Conservation (phyloP, 2,329 filamentous ascomycete genomes). For the Fusarium metavorans region DNA sequence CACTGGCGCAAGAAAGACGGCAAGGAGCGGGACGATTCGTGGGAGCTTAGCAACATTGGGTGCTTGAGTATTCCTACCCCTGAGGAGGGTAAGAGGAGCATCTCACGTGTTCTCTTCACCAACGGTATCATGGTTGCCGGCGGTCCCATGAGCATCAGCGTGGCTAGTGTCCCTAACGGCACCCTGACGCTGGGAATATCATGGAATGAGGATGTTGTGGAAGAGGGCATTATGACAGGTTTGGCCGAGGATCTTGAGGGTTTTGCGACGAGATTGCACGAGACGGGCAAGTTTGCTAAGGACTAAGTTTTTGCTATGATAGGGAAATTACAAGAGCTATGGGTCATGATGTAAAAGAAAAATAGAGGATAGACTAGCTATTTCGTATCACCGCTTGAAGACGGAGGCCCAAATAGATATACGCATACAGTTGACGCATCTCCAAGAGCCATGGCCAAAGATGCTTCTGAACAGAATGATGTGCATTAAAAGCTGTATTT, state of each 20-base stretch:
- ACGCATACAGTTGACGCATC: not conserved
- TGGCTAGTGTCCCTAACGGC: constrained; percentile 58
- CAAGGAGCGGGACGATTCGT: constrained; percentile 55
- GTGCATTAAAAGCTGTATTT: constrained; percentile 39
- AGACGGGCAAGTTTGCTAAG: constrained; percentile 39
- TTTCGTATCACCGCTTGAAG: not conserved
- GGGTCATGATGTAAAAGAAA: not conserved
- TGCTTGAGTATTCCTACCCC: constrained; percentile 45
- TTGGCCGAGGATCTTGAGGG: constrained; percentile 53
- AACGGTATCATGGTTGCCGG: constrained; percentile 61
- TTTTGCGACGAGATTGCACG: constrained; percentile 31
- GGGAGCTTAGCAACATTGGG: constrained; percentile 67
- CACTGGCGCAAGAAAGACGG: constrained; percentile 59
- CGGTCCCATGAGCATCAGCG: constrained; percentile 58
- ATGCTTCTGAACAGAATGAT: constrained; percentile 9
- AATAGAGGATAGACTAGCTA: not conserved
- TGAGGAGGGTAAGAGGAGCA: constrained; percentile 44
- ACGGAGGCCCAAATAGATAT: not conserved
- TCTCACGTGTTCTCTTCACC: constrained; percentile 62
- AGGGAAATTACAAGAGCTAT: not conserved
- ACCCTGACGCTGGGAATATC: constrained; percentile 57
- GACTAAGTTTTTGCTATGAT: not conserved
- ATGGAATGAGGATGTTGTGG: constrained; percentile 62
- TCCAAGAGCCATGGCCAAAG: not conserved
- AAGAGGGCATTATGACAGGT: constrained; percentile 51